Evolutionary conservation across 331 rosid species (phyloP).

Genomic region (Rosa hybrid): DNA sequence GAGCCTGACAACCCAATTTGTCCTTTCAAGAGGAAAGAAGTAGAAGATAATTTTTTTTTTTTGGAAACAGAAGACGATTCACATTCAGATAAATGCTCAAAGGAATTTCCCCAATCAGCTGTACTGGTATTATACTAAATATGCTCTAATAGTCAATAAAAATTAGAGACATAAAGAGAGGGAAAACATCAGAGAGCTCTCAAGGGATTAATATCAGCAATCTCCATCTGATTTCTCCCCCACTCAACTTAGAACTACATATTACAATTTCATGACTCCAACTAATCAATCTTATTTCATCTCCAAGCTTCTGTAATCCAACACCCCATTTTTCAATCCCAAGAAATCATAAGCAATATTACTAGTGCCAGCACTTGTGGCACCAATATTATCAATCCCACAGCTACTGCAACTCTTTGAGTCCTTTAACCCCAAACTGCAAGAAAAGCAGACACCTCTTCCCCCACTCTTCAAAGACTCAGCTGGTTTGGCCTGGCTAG

Average conservation of each 20-base stretch:
- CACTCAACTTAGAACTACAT: slow-evolving; percentile 15
- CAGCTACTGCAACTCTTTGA: slow-evolving; percentile 71
- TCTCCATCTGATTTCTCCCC: slow-evolving; percentile 32
- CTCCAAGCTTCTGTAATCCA: slow-evolving; percentile 85
- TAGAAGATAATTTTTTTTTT: not conserved
- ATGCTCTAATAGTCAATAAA: slow-evolving; percentile 48
- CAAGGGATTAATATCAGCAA: slow-evolving; percentile 26
- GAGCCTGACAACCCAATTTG: slow-evolving; percentile 26
- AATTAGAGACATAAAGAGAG: slow-evolving; percentile 33
- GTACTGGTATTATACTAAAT: slow-evolving; percentile 44
- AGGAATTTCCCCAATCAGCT: slow-evolving; percentile 37
- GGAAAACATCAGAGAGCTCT: slow-evolving; percentile 24
- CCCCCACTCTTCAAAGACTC: slow-evolving; percentile 40
- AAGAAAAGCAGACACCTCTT: slow-evolving; percentile 55
- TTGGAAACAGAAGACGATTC: not conserved
- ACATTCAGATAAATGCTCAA: slow-evolving; percentile 19
- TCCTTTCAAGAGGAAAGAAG: not conserved
- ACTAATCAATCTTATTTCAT: slow-evolving; percentile 49
- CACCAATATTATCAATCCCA: slow-evolving; percentile 35
- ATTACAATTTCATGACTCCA: not conserved
- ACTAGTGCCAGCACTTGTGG: slow-evolving; percentile 30
- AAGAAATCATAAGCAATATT: slow-evolving; percentile 72
- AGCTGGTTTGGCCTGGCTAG: slow-evolving; percentile 38
- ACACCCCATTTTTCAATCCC: slow-evolving; percentile 72
- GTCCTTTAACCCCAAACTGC: slow-evolving; percentile 82